A percentile compares a stretch with the other conserved stretches of the same genome.
These are phyloP conservation scores for Coemansia sp. DNA, from an alignment of 192 early-diverging fungal genomes.

Conservation along the genomic window DNA sequence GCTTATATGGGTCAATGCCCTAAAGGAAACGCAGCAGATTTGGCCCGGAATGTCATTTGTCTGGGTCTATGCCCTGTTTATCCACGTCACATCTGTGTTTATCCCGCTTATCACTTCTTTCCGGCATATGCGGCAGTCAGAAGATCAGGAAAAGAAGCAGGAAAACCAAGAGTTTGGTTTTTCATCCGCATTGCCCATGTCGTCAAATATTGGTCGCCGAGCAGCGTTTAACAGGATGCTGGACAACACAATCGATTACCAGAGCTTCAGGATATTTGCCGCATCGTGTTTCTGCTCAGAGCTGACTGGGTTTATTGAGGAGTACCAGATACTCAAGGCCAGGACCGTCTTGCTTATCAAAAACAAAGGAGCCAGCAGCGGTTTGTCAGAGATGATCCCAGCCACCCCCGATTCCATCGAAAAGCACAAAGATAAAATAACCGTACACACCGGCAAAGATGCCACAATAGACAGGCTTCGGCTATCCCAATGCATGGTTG, in stretches of 20 bases:
- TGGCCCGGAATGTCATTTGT: constrained; percentile 37
- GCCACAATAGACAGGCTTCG: not conserved
- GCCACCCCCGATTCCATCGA: not conserved
- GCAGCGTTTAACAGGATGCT: constrained; percentile 28
- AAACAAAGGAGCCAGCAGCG: not conserved
- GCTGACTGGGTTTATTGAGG: constrained; percentile 36
- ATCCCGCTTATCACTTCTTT: constrained; percentile 26
- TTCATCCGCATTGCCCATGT: not conserved
- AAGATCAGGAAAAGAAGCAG: constrained; percentile 1
- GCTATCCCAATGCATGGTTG: constrained; percentile 8
- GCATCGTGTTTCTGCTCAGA: constrained; percentile 48
- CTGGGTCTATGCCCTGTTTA: constrained; percentile 29
- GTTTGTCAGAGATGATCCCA: not conserved
- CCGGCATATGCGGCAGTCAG: constrained; percentile 9
- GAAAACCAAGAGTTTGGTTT: not conserved
- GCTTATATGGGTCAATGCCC: constrained; percentile 40
- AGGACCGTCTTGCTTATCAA: constrained; percentile 7
- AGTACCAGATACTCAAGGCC: constrained; percentile 38
- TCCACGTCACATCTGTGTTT: constrained; percentile 37
- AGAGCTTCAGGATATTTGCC: constrained; percentile 26
- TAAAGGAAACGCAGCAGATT: constrained; percentile 21
- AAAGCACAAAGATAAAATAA: not conserved
- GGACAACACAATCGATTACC: constrained; percentile 28
- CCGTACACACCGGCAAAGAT: not conserved
- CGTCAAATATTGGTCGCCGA: constrained; percentile 13